phyloP scores from a whole-genome alignment of 2,329 filamentous ascomycete species.

The Phoma sp. region DNA sequence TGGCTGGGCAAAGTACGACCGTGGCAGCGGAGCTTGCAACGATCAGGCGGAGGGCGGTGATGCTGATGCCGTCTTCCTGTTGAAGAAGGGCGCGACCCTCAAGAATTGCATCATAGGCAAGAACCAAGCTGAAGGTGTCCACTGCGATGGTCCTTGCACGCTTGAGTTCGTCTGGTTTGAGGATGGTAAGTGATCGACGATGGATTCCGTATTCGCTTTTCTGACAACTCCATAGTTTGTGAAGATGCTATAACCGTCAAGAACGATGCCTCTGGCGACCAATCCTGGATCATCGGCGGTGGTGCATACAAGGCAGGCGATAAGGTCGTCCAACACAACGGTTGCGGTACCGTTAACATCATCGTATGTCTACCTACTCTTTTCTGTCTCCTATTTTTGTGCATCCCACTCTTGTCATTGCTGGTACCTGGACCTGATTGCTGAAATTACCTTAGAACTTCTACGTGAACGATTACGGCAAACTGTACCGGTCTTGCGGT shows the following conservation, averaged over 20 bases:
- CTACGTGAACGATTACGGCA: constrained; percentile 37
- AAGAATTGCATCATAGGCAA: constrained; percentile 62
- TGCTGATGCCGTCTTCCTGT: constrained; percentile 58
- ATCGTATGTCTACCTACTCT: constrained; percentile 5
- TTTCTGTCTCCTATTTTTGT: neutral
- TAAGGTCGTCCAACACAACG: constrained; percentile 51
- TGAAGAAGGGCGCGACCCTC: constrained; percentile 57
- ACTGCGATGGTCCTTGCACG: constrained; percentile 57
- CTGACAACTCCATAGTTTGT: constrained; percentile 33
- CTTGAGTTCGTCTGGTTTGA: constrained; percentile 53
- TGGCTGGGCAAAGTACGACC: constrained; percentile 26
- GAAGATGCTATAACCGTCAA: constrained; percentile 44
- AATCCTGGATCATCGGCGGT: constrained; percentile 48
- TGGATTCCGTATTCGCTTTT: neutral
- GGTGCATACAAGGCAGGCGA: constrained; percentile 43
- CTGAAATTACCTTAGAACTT: constrained; percentile 19
- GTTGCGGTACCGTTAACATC: constrained; percentile 44
- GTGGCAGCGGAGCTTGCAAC: constrained; percentile 26
- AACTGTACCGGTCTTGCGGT: constrained; percentile 55
- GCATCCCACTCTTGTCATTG: neutral
- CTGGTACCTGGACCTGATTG: no score
- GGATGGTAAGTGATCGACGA: constrained; percentile 15
- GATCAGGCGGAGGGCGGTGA: constrained; percentile 29
- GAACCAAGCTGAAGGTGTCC: constrained; percentile 59
- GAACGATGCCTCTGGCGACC: constrained; percentile 29